A percentile compares a stretch with the other conserved stretches of the same genome.
Evolutionary conservation across 2,329 filamentous ascomycete species (phyloP).

Genomic region (Cladosporium oxysporum): DNA sequence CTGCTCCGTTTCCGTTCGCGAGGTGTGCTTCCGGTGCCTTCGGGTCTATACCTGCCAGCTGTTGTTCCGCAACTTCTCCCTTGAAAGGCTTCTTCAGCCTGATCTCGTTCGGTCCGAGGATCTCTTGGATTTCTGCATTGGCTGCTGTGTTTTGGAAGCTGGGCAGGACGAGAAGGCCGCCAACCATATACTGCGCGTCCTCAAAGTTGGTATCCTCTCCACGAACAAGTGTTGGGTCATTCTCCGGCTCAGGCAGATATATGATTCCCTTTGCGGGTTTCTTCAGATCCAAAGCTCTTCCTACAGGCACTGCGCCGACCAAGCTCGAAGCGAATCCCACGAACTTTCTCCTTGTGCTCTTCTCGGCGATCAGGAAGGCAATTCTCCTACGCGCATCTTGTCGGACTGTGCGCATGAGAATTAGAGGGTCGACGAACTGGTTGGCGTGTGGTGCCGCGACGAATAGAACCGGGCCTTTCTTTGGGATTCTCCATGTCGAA

Average conservation of each 20-base stretch:
- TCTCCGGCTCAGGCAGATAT: slow-evolving; percentile 84
- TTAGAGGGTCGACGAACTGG: slow-evolving; percentile 94
- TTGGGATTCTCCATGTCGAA: slow-evolving; percentile 91
- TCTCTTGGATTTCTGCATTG: slow-evolving; percentile 80
- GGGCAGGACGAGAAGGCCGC: slow-evolving; percentile 84
- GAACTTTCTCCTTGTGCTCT: slow-evolving; percentile 86
- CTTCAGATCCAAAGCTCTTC: slow-evolving; percentile 84
- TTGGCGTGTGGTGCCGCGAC: slow-evolving; percentile 97
- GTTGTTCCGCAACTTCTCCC: slow-evolving; percentile 70
- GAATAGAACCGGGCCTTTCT: slow-evolving; percentile 85
- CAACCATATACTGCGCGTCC: slow-evolving; percentile 70
- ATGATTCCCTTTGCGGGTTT: slow-evolving; percentile 77
- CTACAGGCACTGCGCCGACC: slow-evolving; percentile 89
- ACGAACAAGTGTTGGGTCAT: slow-evolving; percentile 78
- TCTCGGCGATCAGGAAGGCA: slow-evolving; percentile 90
- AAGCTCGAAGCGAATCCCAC: slow-evolving; percentile 84
- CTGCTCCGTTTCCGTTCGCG: slow-evolving; percentile 56
- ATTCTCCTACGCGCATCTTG: slow-evolving; percentile 85
- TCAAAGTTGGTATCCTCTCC: slow-evolving; percentile 78
- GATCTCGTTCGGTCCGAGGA: slow-evolving; percentile 77
- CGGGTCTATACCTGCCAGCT: slow-evolving; percentile 79
- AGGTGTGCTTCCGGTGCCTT: slow-evolving; percentile 49
- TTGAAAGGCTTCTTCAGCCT: slow-evolving; percentile 86
- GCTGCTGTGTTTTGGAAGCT: slow-evolving; percentile 78
- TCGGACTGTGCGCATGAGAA: slow-evolving; percentile 87